phyloP scores from a whole-genome alignment of 2,329 filamentous ascomycete species.

The Ophiocordyceps camponoti-leonardi region DNA sequence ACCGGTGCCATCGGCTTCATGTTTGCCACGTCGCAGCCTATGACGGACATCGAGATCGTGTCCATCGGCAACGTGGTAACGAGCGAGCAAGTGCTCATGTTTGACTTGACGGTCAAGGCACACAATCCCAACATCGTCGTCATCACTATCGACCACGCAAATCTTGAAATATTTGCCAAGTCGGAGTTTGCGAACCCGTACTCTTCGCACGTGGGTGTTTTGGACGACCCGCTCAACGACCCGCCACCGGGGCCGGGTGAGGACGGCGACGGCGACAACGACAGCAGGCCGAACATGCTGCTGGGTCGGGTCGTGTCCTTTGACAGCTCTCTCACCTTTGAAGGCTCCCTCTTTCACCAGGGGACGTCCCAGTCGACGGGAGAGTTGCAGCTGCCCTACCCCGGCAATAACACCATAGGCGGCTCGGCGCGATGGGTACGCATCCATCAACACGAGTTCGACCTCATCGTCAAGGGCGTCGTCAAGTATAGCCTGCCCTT shows the following conservation, averaged over 20 bases:
- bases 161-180: slow-evolving; percentile 88
- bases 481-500: slow-evolving; percentile 62
- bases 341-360: slow-evolving; percentile 73
- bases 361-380: slow-evolving; percentile 57
- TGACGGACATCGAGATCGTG: slow-evolving; percentile 61
- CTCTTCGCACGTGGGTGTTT: slow-evolving; percentile 16
- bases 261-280: slow-evolving; percentile 43
- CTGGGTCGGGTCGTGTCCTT: slow-evolving; percentile 80
- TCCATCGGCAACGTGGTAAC: slow-evolving; percentile 81
- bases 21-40: slow-evolving; percentile 77
- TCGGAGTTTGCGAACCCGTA: slow-evolving; percentile 70
- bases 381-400: slow-evolving; percentile 64
- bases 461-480: slow-evolving; percentile 80
- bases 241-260: slow-evolving; percentile 15
- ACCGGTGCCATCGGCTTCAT: slow-evolving; percentile 80
- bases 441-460: slow-evolving; percentile 81
- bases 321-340: slow-evolving; percentile 76
- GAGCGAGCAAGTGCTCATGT: slow-evolving; percentile 87
- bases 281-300: slow-evolving; percentile 58
- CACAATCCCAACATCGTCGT: slow-evolving; percentile 88
- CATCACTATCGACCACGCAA: slow-evolving; percentile 69
- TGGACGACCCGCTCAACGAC: slow-evolving; percentile 18
- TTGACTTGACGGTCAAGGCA: slow-evolving; percentile 75
- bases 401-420: slow-evolving; percentile 77
- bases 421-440: slow-evolving; percentile 79